Base-by-base conservation (phyloP, 192 early-diverging fungal species). In the Irineochytrium annulatum region DNA sequence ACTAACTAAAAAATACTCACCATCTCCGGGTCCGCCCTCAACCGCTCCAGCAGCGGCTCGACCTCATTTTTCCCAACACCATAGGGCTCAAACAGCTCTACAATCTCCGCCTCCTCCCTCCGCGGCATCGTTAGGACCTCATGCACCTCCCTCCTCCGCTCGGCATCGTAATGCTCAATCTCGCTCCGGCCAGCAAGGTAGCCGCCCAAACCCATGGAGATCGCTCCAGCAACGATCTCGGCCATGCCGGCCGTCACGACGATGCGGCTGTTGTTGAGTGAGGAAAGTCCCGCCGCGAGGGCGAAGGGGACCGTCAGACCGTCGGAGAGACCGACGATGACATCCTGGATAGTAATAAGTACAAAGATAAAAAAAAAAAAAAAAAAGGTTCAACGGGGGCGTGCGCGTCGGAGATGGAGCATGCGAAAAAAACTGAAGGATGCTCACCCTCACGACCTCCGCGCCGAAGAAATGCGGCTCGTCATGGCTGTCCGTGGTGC, bases 151-250 rank as follows among this genome's bases (percentile, higher is more conserved):
- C 85, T 43, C 22, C 37, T 54, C 33, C 79, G 64, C 62, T 87
- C 85, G 0, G 76, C 74, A 29, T 78, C 60, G 63, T 85, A 87
- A 63, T 87, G 85, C 29, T 87, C 83, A 4, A 82, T 74, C 49
- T 87, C 85, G 11, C 71, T 72, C 31, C 67, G 67, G 2, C 79
- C 79, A 37, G 85, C 85, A 1, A 87, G 63, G 58, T 72, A 87
- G 14, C 85, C 85, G 27, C 85, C 84, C 8, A 84, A 68, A 32
- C 76, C 84, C 84, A 86, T 86, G 22, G 78, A 77, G 59, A 86
- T 84, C 6, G 72, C 65, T n/a, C 84, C 84, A 41, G 77, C 73
- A 16, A 82, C 75, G 14, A 82, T 51, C 61, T 86, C 72, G n/a
- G 83, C 82, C 34, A 81, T 64, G 31, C 85, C 85, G 48, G 80